Evolutionary conservation across 495 filamentous ascomycete genomes (phyloP), one percentile per base, ranked within the genome.

Genomic region (Pseudomonodictys pantanalensis): DNA sequence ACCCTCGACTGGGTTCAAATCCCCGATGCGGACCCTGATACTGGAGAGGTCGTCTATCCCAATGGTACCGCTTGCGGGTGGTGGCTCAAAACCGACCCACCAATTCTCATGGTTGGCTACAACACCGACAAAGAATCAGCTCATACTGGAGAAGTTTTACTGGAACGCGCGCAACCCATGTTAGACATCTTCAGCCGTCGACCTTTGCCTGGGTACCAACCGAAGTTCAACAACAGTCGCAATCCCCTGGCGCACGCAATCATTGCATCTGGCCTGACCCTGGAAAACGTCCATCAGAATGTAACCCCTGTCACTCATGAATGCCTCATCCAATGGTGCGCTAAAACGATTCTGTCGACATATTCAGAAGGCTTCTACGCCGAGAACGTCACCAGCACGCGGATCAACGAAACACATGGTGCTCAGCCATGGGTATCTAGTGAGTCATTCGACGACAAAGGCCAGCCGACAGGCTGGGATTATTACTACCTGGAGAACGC

Each of bases 51-150:
- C 20, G 17, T 10, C 12, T 58, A 58, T 41, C 46, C 54, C 28
- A 64, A 64, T 48, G 53, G 52, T 10, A 58, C 60, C 1, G 17
- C 32, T n/a, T 64, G 60, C 30, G 60, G 60, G 1, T 64, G 48
- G 20, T 64, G 42, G n/a, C 20, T 64, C 11, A 64, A 64, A 5
- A 47, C 54, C 43, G 50, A 39, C 11, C 29, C 1, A 2, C 60
- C 60, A 1, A 18, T 64, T 32, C 60, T 65, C 7, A 54, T 65
- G 47, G 35, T 35, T 0, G 61, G 61, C 15, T 55, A 65, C 44
- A 49, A 12, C 7, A 24, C 60, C 18, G 43, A 65, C 20, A 1
- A 7, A 15, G 23, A 22, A 22, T 32, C 23, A 5, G 28, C 35
- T 25, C 0, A n/a, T 10, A 17, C 32, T 26, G 56, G 49, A 22